Conservation (phyloP, 139 green algal genomes). For the Asterochloris erici region DNA sequence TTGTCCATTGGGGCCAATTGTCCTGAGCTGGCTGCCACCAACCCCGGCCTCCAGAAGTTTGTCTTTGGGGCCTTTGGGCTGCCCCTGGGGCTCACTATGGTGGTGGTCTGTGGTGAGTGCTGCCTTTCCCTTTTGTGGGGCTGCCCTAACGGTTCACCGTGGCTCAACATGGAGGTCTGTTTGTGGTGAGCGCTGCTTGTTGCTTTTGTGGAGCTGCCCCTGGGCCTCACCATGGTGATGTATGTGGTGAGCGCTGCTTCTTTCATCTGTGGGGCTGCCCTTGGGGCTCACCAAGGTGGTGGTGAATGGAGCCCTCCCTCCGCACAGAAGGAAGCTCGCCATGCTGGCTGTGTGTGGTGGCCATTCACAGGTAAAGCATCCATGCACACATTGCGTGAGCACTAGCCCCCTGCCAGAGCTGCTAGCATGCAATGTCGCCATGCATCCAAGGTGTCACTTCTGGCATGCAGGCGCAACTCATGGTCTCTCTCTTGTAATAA, state of each 20-base stretch:
- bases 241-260: no score
- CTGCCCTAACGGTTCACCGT: background rate
- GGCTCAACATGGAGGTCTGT: no score
- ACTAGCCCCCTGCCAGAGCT: background rate
- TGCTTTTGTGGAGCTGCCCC: no score
- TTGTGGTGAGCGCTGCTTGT: no score
- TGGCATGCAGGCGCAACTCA: background rate
- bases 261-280: no score
- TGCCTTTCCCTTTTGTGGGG: constrained; percentile 30
- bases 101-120: background rate
- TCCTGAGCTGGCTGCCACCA: constrained; percentile 46
- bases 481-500: background rate
- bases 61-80: constrained; percentile 31
- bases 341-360: no score
- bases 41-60: constrained; percentile 43
- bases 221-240: no score
- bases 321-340: no score
- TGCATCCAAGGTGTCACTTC: constrained; percentile 32
- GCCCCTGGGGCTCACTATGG: constrained; percentile 3
- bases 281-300: no score
- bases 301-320: no score
- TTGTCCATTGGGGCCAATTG: constrained; percentile 54
- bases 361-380: no score
- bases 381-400: no score
- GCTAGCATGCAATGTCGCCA: constrained; percentile 55